Base-by-base conservation (phyloP, 306 rosid species). In the Rosa rugosa region DNA sequence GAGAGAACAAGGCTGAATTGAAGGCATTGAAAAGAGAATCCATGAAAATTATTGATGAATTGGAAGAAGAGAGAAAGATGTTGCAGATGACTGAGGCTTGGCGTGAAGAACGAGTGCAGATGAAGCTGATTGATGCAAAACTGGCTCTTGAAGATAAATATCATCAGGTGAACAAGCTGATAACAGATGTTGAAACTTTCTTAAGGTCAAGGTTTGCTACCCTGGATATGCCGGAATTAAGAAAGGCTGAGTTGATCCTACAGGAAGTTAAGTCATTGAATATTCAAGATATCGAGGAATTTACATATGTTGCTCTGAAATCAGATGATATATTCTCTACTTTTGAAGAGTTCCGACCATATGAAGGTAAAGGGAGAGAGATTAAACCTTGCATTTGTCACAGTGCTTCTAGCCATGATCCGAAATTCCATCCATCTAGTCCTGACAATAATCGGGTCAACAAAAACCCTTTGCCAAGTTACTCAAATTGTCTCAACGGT, bases 41-140 rank as follows among this genome's bases (percentile, higher is more conserved):
- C 8, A 59, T 77, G 72, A 81, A 83, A 69, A 4, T 82, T 45
- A 47, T 70, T 2, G 80, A 80, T 67, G 94, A 89, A 81, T 46
- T 84, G 60, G 92, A 85, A 69, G 91, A 93, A 80, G 97, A 93
- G 82, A 87, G 89, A 79, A 82, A 83, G 56, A 90, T 88, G 97
- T 51, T 85, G 77, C 86, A 84, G 82, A 81, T 88, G 80, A 86
- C 87, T 5, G 88, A 89, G 75, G 81, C 74, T 59, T 89, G 86
- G 92, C 96, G 97, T 12, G 96, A 93, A 83, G 97, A 89, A 72
- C 88, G 84, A 7, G 83, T 81, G 62, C 96, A 89, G 79, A 87
- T 90, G 97, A 93, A 89, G 88, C 65, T 93, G 62, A 27, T 14
- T 2, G 97, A 93, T 56, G 97, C 94, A 46, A 89, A 86, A 80